Base-by-base conservation (phyloP, 1,284 basidiomycete genomes). In the Cutaneotrichosporon cutaneum region DNA sequence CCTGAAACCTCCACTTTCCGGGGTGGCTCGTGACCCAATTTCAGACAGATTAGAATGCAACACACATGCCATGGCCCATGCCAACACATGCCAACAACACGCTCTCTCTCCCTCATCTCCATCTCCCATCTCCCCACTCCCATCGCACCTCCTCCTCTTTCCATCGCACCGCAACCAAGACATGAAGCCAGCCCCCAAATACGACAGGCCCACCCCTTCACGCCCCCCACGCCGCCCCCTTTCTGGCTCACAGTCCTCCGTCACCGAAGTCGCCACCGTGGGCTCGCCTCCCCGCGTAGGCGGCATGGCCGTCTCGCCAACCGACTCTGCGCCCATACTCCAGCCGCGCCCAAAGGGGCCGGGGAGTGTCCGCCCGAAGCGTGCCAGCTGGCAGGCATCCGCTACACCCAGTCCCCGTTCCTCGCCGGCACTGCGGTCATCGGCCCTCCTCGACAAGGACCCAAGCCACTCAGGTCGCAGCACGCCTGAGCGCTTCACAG, bases 341-440 rank as follows among this genome's bases (percentile, higher is more conserved):
- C 36, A 58, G 18, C 21, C 62, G 4, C 62, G 65, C 5, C 65
- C 65, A 16, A 50, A 57, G 2, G 50, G 62, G 3, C 62, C 65
- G 21, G 53, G 55, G 16, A 54, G 56, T 24, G 48, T 54, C n/a
- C 60, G 65, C 18, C 53, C 60, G 16, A 67, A 64, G 45, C 58
- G 66, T 3, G 26, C 55, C 8, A 58, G 47, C 35, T 50, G 45
- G 56, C 27, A 30, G 9, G 24, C 56, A 8, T 36, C 56, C 2
- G 27, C 11, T 5, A 33, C 50, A 5, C 21, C 42, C 24, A 45
- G 27, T 13, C 56, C 56, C 6, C 56, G 56, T 16, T 6, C 33
- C 4, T 51, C 56, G 16, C 56, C 56, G 44, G 53, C 53, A 42
- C 53, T 18, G 22, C 35, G 39, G 0, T 16, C 48, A 2, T 30